Conservation (phyloP, 148 eudicot genomes). For the Polygonum aviculare region DNA sequence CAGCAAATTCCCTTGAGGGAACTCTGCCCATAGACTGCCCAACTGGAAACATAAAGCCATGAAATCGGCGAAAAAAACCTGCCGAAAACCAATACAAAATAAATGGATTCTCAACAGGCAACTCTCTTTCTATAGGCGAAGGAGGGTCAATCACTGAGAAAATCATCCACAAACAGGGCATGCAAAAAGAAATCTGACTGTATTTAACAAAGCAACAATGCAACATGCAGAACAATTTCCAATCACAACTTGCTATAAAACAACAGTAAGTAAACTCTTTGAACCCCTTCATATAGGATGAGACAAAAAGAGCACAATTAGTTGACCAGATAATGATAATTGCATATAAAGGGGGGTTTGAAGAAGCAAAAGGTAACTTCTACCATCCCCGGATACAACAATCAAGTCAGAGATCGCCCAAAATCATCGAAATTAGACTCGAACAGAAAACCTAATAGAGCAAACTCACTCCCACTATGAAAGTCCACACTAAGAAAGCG, state of each 20-base stretch:
- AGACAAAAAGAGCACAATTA: background rate
- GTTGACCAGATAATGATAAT: background rate
- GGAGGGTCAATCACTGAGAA: background rate
- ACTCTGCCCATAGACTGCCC: background rate
- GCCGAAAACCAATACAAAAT: background rate
- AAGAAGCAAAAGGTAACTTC: background rate
- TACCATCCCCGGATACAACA: background rate
- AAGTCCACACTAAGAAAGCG: background rate
- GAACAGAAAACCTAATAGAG: background rate
- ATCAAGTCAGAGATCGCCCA: background rate
- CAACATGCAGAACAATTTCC: slow-evolving; percentile 7
- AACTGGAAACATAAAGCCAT: background rate
- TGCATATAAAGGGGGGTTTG: background rate
- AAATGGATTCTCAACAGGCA: background rate
- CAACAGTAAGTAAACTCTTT: background rate
- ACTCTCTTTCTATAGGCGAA: background rate
- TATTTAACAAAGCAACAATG: background rate
- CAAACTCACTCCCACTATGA: slow-evolving; percentile 2
- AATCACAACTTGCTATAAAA: background rate
- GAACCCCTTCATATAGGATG: background rate
- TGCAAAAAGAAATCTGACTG: background rate
- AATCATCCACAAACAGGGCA: background rate
- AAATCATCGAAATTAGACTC: background rate
- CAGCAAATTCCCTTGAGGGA: background rate
- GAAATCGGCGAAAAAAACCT: background rate